A percentile compares a stretch with the other conserved stretches of the same genome.
phyloP scores from a whole-genome alignment of 495 filamentous ascomycete genomes.

The Daldinia vernicosa region DNA sequence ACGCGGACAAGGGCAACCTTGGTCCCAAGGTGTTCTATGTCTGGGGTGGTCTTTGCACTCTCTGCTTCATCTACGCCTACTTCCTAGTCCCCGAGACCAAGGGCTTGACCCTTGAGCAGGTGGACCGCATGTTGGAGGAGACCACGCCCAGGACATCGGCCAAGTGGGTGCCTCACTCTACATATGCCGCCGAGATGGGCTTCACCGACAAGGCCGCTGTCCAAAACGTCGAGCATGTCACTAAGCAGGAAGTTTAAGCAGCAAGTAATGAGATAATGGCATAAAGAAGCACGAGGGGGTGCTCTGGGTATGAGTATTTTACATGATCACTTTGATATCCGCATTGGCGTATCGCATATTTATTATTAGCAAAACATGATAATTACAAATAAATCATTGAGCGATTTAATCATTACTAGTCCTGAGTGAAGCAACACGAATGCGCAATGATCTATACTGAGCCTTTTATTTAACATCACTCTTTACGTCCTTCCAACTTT shows the following conservation, averaged over 20 bases:
- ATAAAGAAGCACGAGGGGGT: neutral
- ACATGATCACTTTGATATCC: slow-evolving; percentile 16
- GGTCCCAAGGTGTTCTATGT: slow-evolving; percentile 81
- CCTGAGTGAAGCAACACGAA: neutral
- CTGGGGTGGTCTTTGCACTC: slow-evolving; percentile 75
- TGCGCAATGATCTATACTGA: neutral
- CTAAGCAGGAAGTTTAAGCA: slow-evolving; percentile 33
- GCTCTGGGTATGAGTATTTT: neutral
- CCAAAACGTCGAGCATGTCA: slow-evolving; percentile 17
- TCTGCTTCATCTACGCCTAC: slow-evolving; percentile 75
- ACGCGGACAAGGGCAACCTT: slow-evolving; percentile 68
- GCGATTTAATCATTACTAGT: neutral
- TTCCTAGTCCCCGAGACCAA: slow-evolving; percentile 88
- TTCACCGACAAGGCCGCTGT: slow-evolving; percentile 24
- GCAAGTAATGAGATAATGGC: neutral
- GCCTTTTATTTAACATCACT: too few relatives aligned
- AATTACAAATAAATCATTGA: neutral
- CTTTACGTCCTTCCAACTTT: neutral
- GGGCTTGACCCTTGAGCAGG: slow-evolving; percentile 86
- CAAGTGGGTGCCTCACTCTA: slow-evolving; percentile 75
- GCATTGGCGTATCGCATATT: neutral
- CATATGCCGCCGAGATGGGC: slow-evolving; percentile 70
- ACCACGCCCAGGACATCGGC: slow-evolving; percentile 73
- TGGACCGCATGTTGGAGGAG: slow-evolving; percentile 91
- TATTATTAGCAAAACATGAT: neutral